Conservation (phyloP, 345 rosid species). For the Acer campestre region DNA sequence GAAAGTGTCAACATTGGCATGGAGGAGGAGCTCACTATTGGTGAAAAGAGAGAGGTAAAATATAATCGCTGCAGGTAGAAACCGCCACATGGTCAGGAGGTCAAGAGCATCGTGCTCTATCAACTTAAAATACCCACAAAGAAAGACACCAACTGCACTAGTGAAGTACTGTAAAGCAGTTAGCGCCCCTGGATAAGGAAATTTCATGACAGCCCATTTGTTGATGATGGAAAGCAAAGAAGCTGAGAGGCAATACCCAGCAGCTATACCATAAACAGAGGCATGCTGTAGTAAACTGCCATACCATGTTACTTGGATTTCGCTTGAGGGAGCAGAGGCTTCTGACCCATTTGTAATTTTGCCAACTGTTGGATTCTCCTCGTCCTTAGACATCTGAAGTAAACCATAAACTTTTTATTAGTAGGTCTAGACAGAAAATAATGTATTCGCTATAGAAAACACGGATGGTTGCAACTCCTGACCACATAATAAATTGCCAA, state of each 20-base stretch:
- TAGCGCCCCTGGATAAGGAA: conserved; percentile 95
- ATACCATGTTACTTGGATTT: conserved; percentile 42
- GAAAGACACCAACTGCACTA: conserved; percentile 78
- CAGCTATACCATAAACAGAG: conserved; percentile 77
- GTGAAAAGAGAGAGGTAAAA: conserved; percentile 93
- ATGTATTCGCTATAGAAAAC: background rate
- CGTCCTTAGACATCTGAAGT: conserved; percentile 48
- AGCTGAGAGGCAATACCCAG: conserved; percentile 91
- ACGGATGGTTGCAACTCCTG: background rate
- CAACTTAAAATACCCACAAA: conserved; percentile 59
- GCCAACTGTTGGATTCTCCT: conserved; percentile 41
- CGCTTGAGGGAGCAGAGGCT: conserved; percentile 17
- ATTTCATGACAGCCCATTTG: conserved; percentile 97
- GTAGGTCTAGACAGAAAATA: background rate
- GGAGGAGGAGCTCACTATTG: conserved; percentile 95
- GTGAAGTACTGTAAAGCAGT: conserved; percentile 93
- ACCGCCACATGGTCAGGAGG: conserved; percentile 86
- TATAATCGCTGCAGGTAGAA: conserved; percentile 91
- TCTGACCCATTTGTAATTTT: conserved; percentile 27
- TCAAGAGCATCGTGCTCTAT: conserved; percentile 72
- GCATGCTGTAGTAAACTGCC: conserved; percentile 52
- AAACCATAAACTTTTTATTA: background rate
- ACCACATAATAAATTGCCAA: background rate
- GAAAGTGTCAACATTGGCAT: conserved; percentile 97
- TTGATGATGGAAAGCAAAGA: conserved; percentile 92